Evolutionary conservation across 73 alveolate genomes (phyloP), one percentile per base, ranked within the genome.

Genomic region (Blepharisma stoltei): DNA sequence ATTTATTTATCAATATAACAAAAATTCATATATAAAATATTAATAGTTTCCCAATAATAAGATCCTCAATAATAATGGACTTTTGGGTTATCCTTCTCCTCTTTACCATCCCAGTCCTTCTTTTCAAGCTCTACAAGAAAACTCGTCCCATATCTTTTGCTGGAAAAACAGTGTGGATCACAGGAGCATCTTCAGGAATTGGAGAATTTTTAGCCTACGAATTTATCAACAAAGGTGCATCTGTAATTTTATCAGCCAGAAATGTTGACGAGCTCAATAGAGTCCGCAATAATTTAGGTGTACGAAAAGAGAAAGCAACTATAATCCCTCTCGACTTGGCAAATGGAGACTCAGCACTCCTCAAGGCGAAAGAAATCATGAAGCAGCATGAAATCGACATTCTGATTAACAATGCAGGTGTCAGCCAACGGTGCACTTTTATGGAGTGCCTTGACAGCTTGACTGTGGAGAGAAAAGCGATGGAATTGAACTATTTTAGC

Each of bases 141-240:
- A 32, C 41, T 32, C 41, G 41, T 32, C 41, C 41, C 41, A 32
- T 32, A 32, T 32, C 41, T 32, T 32, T 32, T 32, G 41, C 3
- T 32, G 41, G 41, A 32, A 67, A 78, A 67, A 68, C 83, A 37
- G 49, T 78, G 9, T 78, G 82, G 86, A 68, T 78, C 70, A 78
- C 86, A 27, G 86, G 86, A 21, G 86, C 81, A 5, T 78, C 86
- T 11, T 67, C 83, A 2, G 86, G 86, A 60, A 78, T 78, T n/a
- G 86, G 86, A n/a, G 86, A 78, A 43, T 37, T 41, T 9, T n/a
- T 78, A 6, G 70, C 83, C 18, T 44, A 50, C 14, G 70, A 78
- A 27, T 21, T 78, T 4, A 23, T 70, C 21, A 55, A 20, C 6
- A 32, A 38, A 43, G 82, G 82, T 21, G 83, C 83, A n/a, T 32